Evolutionary conservation across 805 yeast genomes (phyloP).

Genomic region (Ogataea methanolica): DNA sequence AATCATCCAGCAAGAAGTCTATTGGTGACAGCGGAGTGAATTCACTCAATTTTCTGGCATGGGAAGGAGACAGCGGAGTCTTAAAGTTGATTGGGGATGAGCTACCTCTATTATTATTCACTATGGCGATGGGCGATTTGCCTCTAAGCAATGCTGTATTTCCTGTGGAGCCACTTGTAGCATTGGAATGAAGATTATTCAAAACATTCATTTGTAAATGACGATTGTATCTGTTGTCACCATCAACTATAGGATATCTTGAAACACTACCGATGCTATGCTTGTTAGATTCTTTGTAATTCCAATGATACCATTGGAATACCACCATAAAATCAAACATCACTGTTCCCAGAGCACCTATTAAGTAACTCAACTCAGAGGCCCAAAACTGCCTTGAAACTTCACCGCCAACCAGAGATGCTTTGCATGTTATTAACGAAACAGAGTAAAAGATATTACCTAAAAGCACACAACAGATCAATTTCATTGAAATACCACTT

Average conservation of each 20-base stretch:
- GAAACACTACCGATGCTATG: not conserved
- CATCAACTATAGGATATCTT: slow-evolving; percentile 1
- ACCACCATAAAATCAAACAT: slow-evolving; percentile 41
- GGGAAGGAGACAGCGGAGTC: slow-evolving; percentile 25
- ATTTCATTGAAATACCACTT: slow-evolving; percentile 45
- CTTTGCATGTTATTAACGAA: slow-evolving; percentile 42
- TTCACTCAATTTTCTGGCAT: slow-evolving; percentile 29
- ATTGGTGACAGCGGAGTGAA: slow-evolving; percentile 33
- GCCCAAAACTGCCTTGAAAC: slow-evolving; percentile 36
- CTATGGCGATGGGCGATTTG: not conserved
- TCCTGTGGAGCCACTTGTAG: not conserved
- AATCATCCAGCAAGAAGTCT: slow-evolving; percentile 30
- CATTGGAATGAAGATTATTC: not conserved
- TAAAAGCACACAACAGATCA: slow-evolving; percentile 44
- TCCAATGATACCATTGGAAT: slow-evolving; percentile 37
- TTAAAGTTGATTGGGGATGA: slow-evolving; percentile 20
- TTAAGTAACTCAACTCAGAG: slow-evolving; percentile 35
- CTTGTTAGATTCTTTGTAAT: slow-evolving; percentile 7
- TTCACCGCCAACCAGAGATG: slow-evolving; percentile 33
- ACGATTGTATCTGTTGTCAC: not conserved
- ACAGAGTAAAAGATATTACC: slow-evolving; percentile 49
- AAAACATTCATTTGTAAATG: not conserved
- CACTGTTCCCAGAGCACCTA: slow-evolving; percentile 52
- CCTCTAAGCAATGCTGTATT: not conserved
- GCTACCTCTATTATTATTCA: not conserved